These are phyloP conservation scores for Prunus mume DNA, from an alignment of 306 rosid species.

Conservation along the genomic window DNA sequence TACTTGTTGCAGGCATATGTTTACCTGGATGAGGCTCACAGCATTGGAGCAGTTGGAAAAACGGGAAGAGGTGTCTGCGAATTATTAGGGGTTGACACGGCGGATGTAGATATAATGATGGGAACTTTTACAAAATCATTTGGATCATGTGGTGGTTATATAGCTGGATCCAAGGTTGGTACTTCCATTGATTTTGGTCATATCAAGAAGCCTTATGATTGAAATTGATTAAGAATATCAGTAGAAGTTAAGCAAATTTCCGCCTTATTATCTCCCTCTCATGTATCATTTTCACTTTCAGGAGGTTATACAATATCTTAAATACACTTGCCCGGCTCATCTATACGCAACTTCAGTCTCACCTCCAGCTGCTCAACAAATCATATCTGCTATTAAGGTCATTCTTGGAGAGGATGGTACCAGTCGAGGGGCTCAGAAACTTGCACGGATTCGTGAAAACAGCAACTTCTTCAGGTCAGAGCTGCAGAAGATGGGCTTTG, in stretches of 20 bases:
- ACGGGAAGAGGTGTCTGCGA: conserved; percentile 63
- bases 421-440: conserved; percentile 76
- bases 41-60: conserved; percentile 92
- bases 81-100: conserved; percentile 75
- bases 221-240: not conserved
- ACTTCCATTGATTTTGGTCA: not conserved
- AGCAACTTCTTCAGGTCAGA: conserved; percentile 77
- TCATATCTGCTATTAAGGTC: conserved; percentile 66
- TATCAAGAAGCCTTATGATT: not conserved
- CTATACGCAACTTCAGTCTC: conserved; percentile 78
- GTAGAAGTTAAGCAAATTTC: not conserved
- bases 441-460: conserved; percentile 64
- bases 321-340: conserved; percentile 76
- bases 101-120: conserved; percentile 80
- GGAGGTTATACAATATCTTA: conserved; percentile 68
- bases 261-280: not conserved
- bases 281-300: conserved; percentile 26
- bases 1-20: conserved; percentile 49
- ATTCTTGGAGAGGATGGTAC: conserved; percentile 87
- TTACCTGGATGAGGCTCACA: conserved; percentile 87
- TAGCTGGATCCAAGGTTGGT: conserved; percentile 75
- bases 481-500: conserved; percentile 82
- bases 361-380: conserved; percentile 85
- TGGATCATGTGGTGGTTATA: conserved; percentile 86
- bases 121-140: conserved; percentile 86